A percentile compares a stretch with the other conserved stretches of the same genome.
Evolutionary conservation across 1,284 basidiomycete species (phyloP).

Genomic region (Ceratobasidium sp.): DNA sequence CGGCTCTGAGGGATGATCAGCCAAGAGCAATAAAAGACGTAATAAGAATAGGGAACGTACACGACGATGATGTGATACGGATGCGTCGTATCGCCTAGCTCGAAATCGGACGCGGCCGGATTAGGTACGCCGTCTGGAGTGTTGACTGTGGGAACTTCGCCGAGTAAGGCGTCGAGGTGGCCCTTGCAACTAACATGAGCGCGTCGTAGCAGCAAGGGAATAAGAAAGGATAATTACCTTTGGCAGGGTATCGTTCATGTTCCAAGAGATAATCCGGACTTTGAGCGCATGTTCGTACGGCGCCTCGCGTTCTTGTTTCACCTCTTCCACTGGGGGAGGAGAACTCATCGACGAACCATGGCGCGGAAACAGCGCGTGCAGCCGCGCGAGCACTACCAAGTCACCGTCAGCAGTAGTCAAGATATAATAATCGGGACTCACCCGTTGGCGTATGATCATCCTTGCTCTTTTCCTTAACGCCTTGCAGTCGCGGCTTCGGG

Average conservation of each 20-base stretch:
- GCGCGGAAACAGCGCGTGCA: conserved; percentile 55
- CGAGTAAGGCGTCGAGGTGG: conserved; percentile 78
- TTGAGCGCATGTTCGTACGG: conserved; percentile 57
- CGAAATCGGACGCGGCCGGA: conserved; percentile 52
- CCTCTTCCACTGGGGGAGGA: background rate
- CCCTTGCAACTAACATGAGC: conserved; percentile 61
- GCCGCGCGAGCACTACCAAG: conserved; percentile 52
- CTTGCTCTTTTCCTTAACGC: background rate
- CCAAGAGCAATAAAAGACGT: conserved; percentile 5
- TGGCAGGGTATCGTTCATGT: conserved; percentile 80
- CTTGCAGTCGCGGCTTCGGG: background rate
- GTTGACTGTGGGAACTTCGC: conserved; percentile 66
- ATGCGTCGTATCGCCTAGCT: conserved; percentile 63
- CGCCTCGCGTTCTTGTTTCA: conserved; percentile 47
- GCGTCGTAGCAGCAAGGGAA: conserved; percentile 23
- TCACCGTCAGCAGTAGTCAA: background rate
- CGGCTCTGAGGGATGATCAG: conserved; percentile 63
- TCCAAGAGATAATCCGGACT: conserved; percentile 68
- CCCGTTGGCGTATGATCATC: conserved; percentile 2
- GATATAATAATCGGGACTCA: background rate
- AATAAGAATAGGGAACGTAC: conserved; percentile 57
- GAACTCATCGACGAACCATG: conserved; percentile 43
- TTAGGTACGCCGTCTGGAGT: conserved; percentile 57
- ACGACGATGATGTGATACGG: conserved; percentile 85
- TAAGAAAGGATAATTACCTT: conserved; percentile 59